Base-by-base conservation (phyloP, 371 early-diverging fungal species). In the Parasitella parasitica region DNA sequence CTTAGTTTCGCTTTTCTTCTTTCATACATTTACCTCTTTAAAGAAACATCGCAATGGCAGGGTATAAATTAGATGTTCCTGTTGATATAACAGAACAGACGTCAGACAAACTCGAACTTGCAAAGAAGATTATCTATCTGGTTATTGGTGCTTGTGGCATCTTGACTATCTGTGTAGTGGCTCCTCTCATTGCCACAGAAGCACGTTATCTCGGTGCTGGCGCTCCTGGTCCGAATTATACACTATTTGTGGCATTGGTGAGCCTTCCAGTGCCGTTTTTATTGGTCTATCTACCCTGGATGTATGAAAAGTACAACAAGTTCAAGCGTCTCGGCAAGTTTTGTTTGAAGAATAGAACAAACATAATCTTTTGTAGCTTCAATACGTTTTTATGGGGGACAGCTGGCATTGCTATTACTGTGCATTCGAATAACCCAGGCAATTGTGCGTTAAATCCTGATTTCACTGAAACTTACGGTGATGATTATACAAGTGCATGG, bases 291-390 rank as follows among this genome's bases (percentile, higher is more conserved):
- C 69, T 72, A 26, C 73, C 73, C 50, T 72, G 64, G 63, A 69
- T 66, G 61, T 72, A 72, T 24, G 73, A 72, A 35, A 59, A 53
- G 15, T 27, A 72, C 27, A 69, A 66, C 52, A 72, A 72, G 34
- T 72, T 72, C 39, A 72, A 66, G 54, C 48, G 49, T n/a, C 37
- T 66, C 43, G 73, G 69, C 35, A 72, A 72, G 54, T 72, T 72
- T 30, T 69, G 63, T 26, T n/a, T 72, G n/a, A 72, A 72, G 51
- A 63, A 60, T 24, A 59, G 73, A 22, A 63, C 73, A n/a, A 69
- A 60, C 16, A 15, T 72, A 27, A 66, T 72, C 28, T 72, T 72
- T 61, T 63, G 61, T 54, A 37, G 56, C 8, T 69, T 72, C 39
- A 52, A 63, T 35, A 27, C 70, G 3, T 55, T 69, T 8, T 50